Evolutionary conservation across 2,329 filamentous ascomycete genomes (phyloP).

Genomic region (Rhexocercosporidium sp.): DNA sequence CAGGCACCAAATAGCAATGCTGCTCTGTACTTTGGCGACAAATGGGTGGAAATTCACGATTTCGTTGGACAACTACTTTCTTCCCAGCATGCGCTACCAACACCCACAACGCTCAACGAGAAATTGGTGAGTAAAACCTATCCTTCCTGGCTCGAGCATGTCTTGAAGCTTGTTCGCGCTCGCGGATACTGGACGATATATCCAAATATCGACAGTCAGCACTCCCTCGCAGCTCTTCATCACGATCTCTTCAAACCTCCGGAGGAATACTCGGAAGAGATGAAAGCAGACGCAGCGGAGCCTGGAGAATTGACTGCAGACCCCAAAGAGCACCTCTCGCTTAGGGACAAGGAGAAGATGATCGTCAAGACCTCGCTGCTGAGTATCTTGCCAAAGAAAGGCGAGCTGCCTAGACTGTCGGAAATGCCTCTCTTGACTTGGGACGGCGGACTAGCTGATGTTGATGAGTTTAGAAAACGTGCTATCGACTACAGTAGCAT

Average conservation of each 20-base stretch:
- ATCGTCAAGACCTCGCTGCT: conserved; percentile 56
- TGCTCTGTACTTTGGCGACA: conserved; percentile 80
- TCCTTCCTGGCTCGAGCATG: conserved; percentile 79
- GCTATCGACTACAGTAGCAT: conserved; percentile 58
- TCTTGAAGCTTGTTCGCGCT: conserved; percentile 75
- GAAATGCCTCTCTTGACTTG: conserved; percentile 67
- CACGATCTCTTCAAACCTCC: conserved; percentile 74
- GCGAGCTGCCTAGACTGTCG: conserved; percentile 50
- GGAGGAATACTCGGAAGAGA: conserved; percentile 62
- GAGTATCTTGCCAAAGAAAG: conserved; percentile 52
- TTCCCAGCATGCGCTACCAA: conserved; percentile 42
- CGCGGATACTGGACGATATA: conserved; percentile 83
- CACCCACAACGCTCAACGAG: conserved; percentile 49
- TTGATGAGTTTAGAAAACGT: conserved; percentile 48
- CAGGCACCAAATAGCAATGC: conserved; percentile 85
- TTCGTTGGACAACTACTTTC: conserved; percentile 62
- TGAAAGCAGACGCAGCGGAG: conserved; percentile 23
- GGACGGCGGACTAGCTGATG: conserved; percentile 58
- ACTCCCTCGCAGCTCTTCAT: conserved; percentile 73
- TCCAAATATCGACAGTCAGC: conserved; percentile 59
- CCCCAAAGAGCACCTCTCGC: conserved; percentile 34
- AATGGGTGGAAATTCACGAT: conserved; percentile 84
- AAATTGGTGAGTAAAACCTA: conserved; percentile 71
- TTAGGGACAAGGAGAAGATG: conserved; percentile 39
- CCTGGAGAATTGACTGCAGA: conserved; percentile 38